A percentile compares a stretch with the other conserved stretches of the same genome.
Evolutionary conservation across 148 eudicot species (phyloP).

Genomic region (Dianthus caryophyllus): DNA sequence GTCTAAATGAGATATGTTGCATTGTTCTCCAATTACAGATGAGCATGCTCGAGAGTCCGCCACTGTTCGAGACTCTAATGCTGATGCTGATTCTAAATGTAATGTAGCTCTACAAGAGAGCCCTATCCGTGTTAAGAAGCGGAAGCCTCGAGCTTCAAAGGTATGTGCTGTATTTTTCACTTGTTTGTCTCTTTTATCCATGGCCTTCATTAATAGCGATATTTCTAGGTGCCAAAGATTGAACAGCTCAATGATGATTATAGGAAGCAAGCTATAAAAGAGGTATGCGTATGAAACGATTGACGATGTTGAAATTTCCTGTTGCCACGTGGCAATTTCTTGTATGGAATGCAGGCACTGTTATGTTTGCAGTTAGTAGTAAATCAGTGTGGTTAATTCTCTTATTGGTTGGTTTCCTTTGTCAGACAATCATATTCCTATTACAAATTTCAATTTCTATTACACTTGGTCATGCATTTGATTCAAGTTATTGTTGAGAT

Average conservation of each 20-base stretch:
- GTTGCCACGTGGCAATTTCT: background rate
- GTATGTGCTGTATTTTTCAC: conserved; percentile 9
- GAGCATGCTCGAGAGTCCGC: conserved; percentile 35
- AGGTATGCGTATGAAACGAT: conserved; percentile 30
- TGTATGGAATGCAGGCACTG: background rate
- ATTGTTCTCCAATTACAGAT: conserved; percentile 23
- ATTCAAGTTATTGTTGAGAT: background rate
- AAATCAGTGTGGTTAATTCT: background rate
- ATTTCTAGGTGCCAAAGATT: conserved; percentile 15
- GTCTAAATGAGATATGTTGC: conserved; percentile 2
- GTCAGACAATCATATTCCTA: background rate
- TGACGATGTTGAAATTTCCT: background rate
- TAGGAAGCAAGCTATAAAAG: conserved; percentile 15
- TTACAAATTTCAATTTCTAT: background rate
- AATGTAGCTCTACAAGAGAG: conserved; percentile 17
- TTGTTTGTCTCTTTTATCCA: background rate
- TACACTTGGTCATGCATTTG: background rate
- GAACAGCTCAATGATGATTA: conserved; percentile 20
- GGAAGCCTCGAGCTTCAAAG: conserved; percentile 25
- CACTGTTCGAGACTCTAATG: conserved; percentile 19
- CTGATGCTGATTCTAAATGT: conserved; percentile 12
- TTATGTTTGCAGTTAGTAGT: too few species aligned
- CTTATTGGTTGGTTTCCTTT: background rate
- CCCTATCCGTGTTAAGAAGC: conserved; percentile 23
- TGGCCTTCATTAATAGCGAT: background rate